Evolutionary conservation across 805 yeast species (phyloP).

Genomic region (Nakazawaea wickerhamii): DNA sequence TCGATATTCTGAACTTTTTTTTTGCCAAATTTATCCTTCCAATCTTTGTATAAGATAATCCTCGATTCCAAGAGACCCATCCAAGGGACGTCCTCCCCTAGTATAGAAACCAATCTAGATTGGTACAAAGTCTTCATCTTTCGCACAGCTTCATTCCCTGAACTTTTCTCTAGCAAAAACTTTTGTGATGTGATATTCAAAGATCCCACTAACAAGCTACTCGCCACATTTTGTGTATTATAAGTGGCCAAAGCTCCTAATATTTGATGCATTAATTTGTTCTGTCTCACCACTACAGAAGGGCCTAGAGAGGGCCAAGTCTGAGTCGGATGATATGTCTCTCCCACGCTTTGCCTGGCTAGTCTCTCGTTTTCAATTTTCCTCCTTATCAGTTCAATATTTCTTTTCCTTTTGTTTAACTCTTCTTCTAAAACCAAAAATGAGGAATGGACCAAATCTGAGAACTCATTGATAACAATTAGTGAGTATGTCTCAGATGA

Average conservation of each 20-base stretch:
- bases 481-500: not conserved
- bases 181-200: conserved; percentile 5
- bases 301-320: conserved; percentile 2
- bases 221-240: not conserved
- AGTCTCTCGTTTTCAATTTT: conserved; percentile 6
- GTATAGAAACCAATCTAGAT: conserved; percentile 4
- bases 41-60: conserved; percentile 9
- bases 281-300: conserved; percentile 8
- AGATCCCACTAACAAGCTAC: conserved; percentile 5
- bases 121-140: conserved; percentile 6
- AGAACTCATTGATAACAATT: conserved; percentile 11
- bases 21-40: conserved; percentile 1
- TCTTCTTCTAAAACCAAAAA: conserved; percentile 5
- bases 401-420: conserved; percentile 1
- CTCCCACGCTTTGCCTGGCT: conserved; percentile 4
- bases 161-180: not conserved
- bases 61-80: conserved; percentile 7
- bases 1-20: not conserved
- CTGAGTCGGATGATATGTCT: not conserved
- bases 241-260: conserved; percentile 3
- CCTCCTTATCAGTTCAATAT: not conserved
- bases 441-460: conserved; percentile 9
- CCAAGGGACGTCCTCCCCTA: conserved; percentile 13
- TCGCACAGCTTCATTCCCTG: not conserved
- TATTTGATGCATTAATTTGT: conserved; percentile 8